Percentiles rank a stretch among this genome's conserved stretches.
phyloP scores from a whole-genome alignment of 352 stramenopile genomes.

The Halophytophthora polymorphica region DNA sequence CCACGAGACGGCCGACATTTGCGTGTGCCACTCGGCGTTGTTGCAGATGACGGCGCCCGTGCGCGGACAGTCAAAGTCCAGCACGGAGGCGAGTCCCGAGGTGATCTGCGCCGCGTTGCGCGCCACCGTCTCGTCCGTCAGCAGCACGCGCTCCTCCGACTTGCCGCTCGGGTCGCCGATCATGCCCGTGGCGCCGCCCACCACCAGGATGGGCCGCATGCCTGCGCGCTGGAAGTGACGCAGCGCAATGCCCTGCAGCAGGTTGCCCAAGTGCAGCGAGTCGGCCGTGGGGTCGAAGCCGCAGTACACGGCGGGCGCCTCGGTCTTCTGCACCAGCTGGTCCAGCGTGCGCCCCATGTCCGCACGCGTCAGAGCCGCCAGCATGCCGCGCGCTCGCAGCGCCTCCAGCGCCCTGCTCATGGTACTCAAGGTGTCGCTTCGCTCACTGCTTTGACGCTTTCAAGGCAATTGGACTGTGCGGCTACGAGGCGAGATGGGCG shows the following conservation, averaged over 20 bases:
- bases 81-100: slow-evolving; percentile 91
- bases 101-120: slow-evolving; percentile 90
- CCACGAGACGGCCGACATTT: slow-evolving; percentile 95
- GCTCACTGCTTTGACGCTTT: not conserved
- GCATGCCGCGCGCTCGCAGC: slow-evolving; percentile 66
- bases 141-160: slow-evolving; percentile 94
- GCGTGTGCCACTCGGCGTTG: slow-evolving; percentile 97
- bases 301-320: slow-evolving; percentile 68
- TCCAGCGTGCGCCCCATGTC: slow-evolving; percentile 56
- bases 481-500: too few relatives aligned
- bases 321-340: slow-evolving; percentile 28
- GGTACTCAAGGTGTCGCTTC: too few relatives aligned
- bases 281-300: slow-evolving; percentile 92
- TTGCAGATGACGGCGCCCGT: slow-evolving; percentile 96
- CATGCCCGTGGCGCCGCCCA: slow-evolving; percentile 86
- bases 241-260: slow-evolving; percentile 85
- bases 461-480: too few relatives aligned
- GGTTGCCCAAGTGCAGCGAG: slow-evolving; percentile 89
- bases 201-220: slow-evolving; percentile 89
- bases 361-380: slow-evolving; percentile 70
- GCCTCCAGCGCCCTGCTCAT: slow-evolving; percentile 73
- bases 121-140: slow-evolving; percentile 92
- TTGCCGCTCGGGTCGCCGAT: slow-evolving; percentile 99
- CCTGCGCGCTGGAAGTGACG: slow-evolving; percentile 86
- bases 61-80: slow-evolving; percentile 89